These are phyloP conservation scores for Lineolata rhizophorae DNA, from an alignment of 495 filamentous ascomycete species.

Conservation along the genomic window DNA sequence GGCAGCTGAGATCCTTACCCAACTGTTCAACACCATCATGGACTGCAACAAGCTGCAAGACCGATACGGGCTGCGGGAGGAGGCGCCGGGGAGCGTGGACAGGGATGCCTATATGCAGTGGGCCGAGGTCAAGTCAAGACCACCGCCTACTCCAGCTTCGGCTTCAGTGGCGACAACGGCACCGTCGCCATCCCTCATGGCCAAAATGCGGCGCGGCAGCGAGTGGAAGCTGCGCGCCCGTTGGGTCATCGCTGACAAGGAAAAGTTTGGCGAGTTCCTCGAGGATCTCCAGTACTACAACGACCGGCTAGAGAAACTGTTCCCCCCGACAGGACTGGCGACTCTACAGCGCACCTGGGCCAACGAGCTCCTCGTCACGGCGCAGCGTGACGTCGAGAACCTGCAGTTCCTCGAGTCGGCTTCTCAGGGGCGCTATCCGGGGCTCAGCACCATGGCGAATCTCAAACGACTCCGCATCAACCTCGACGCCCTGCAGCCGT, in stretches of 20 bases:
- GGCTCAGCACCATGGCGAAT: conserved; percentile 14
- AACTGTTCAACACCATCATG: conserved; percentile 17
- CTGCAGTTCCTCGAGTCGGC: conserved; percentile 16
- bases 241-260: conserved; percentile 20
- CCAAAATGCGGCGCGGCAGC: conserved; percentile 1
- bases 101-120: conserved; percentile 5
- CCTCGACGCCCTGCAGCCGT: too few species aligned
- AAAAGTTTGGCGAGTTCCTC: conserved; percentile 18
- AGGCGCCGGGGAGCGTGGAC: conserved; percentile 6
- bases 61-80: conserved; percentile 16
- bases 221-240: conserved; percentile 13
- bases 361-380: conserved; percentile 15
- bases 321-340: conserved; percentile 14
- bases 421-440: conserved; percentile 15
- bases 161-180: conserved; percentile 1
- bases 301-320: conserved; percentile 19
- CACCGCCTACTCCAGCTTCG: too few species aligned
- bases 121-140: too few species aligned
- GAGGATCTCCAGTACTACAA: conserved; percentile 19
- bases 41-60: conserved; percentile 20
- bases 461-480: conserved; percentile 20
- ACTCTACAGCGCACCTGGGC: conserved; percentile 18
- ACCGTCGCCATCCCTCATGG: too few species aligned
- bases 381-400: conserved; percentile 11
- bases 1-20: conserved; percentile 13